Percentiles rank a stretch among this genome's conserved stretches.
Conservation (phyloP, 768 basidiomycete species). For the Kwoniella sp. region DNA sequence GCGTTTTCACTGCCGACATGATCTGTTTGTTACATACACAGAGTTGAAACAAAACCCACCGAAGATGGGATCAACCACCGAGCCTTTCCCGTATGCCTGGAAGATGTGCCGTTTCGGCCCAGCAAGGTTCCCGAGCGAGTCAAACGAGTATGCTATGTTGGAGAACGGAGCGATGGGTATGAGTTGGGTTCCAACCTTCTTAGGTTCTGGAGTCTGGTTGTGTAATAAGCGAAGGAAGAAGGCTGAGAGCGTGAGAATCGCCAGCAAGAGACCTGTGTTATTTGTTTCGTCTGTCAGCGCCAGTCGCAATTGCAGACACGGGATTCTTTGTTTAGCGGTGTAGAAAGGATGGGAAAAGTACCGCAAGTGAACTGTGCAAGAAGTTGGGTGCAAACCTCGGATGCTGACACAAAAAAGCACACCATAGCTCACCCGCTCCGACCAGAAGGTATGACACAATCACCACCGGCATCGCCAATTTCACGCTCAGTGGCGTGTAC, state of each 20-base stretch:
- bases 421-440: slow-evolving; percentile 23
- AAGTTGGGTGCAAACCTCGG: no score
- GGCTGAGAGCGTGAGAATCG: slow-evolving; percentile 25
- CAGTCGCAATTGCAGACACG: no score
- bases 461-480: slow-evolving; percentile 18
- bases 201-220: slow-evolving; percentile 25
- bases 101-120: slow-evolving; percentile 28
- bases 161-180: slow-evolving; percentile 29
- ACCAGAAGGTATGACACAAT: slow-evolving; percentile 27
- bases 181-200: slow-evolving; percentile 26
- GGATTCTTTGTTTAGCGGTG: no score
- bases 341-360: no score
- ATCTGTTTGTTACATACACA: no score
- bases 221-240: slow-evolving; percentile 30
- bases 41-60: no score
- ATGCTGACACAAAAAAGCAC: background rate
- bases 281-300: no score
- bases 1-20: no score
- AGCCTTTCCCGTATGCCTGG: slow-evolving; percentile 21
- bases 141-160: slow-evolving; percentile 27
- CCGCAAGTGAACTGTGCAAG: no score
- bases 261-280: slow-evolving; percentile 27
- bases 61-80: background rate
- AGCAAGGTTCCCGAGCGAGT: slow-evolving; percentile 22
- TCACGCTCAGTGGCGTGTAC: slow-evolving; percentile 20